These are phyloP conservation scores for Salvia miltiorrhiza DNA, from an alignment of 257 asterid species.

Conservation along the genomic window DNA sequence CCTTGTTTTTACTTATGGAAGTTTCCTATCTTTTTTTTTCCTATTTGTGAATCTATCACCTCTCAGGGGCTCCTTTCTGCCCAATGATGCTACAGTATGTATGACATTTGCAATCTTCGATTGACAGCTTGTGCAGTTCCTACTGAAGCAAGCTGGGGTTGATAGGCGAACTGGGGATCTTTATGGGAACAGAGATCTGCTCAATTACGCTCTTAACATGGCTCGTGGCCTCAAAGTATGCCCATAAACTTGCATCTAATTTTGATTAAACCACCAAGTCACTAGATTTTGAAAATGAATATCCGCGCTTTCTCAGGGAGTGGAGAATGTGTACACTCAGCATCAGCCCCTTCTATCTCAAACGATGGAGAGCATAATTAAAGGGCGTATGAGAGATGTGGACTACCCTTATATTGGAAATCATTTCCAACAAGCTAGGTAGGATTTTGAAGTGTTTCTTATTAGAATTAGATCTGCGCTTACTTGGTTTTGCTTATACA, in stretches of 20 bases:
- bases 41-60: background rate
- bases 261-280: slow-evolving; percentile 3
- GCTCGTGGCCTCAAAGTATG: slow-evolving; percentile 95
- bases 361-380: slow-evolving; percentile 89
- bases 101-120: slow-evolving; percentile 23
- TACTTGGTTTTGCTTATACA: background rate
- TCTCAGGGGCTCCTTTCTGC: background rate
- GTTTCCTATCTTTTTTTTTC: background rate
- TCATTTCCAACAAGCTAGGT: slow-evolving; percentile 95
- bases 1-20: background rate
- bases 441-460: slow-evolving; percentile 11
- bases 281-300: slow-evolving; percentile 15
- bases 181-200: slow-evolving; percentile 84
- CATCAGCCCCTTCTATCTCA: slow-evolving; percentile 92
- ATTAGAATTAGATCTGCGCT: background rate
- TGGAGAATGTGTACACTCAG: slow-evolving; percentile 97
- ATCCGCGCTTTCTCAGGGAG: slow-evolving; percentile 56
- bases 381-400: slow-evolving; percentile 91
- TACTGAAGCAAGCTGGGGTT: slow-evolving; percentile 93
- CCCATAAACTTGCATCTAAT: slow-evolving; percentile 3
- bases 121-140: slow-evolving; percentile 91
- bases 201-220: slow-evolving; percentile 92
- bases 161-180: slow-evolving; percentile 97
- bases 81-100: background rate
- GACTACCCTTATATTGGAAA: slow-evolving; percentile 96